Evolutionary conservation across 2,329 filamentous ascomycete genomes (phyloP), one percentile per base, ranked within the genome.

Genomic region (Aspergillaceae sp.): DNA sequence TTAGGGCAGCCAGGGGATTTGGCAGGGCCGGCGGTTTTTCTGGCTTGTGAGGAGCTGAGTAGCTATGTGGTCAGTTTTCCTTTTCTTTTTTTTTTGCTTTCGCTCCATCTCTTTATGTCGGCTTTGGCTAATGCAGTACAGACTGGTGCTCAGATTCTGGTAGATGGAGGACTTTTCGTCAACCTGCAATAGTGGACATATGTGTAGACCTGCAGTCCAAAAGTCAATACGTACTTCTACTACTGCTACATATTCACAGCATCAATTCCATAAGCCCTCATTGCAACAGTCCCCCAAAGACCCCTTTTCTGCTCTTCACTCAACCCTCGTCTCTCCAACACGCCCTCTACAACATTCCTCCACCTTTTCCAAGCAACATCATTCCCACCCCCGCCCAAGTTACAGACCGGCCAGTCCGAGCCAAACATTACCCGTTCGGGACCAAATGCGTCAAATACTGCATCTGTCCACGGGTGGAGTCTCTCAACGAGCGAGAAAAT

Each of bases 351-450:
- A 1, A 92, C 73, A 19, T 73, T 73, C 52, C 73, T 78, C 90
- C 90, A 96, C 56, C 83, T 78, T 33, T 71, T 69, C 88, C 89
- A 95, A 30, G 86, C 82, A 26, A 72, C 67, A 41, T 75, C 70
- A 37, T 73, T 74, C 1, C 66, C 68, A 0, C 75, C 75, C 2
- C 77, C 77, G 0, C 79, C 78, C 32, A 87, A 70, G 51, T 87
- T 90, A 68, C 88, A 94, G 1, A 96, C 84, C 2, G 91, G 90
- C 91, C 91, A 97, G 66, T 96, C 89, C 53, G 85, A 90, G 27
- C 84, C 90, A 66, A 92, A 96, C 83, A 97, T 89, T 61, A 92
- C 76, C 52, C 87, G 76, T 26, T 72, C 62, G 0, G 84, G 70
- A 1, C 85, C 82, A 59, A 95, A 96, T 1, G 77, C 77, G 29